Evolutionary conservation across 2,329 filamentous ascomycete genomes (phyloP).

Genomic region (Arachnopeziza araneosa): DNA sequence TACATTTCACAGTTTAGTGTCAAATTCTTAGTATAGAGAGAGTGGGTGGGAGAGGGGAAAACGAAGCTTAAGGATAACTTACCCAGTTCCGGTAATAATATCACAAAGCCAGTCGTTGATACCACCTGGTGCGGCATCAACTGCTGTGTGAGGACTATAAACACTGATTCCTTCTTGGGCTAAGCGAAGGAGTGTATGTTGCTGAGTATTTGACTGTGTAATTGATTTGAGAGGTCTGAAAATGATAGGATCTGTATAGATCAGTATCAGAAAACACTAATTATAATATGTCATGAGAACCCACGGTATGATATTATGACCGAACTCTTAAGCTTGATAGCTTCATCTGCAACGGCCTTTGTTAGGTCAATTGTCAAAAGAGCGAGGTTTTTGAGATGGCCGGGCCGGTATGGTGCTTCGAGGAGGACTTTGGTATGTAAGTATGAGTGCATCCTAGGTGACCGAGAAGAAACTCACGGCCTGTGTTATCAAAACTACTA

Average conservation of each 20-base stretch:
- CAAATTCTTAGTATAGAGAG: background rate
- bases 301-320: conserved; percentile 86
- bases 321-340: conserved; percentile 68
- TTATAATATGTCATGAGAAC: conserved; percentile 17
- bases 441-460: background rate
- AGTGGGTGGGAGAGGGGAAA: background rate
- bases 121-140: conserved; percentile 79
- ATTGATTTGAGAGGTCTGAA: conserved; percentile 89
- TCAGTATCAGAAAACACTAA: background rate
- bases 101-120: conserved; percentile 94
- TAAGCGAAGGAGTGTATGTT: conserved; percentile 75
- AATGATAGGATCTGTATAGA: conserved; percentile 77
- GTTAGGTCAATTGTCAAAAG: conserved; percentile 90
- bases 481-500: conserved; percentile 94
- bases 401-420: conserved; percentile 59
- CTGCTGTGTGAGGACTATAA: conserved; percentile 91
- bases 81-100: conserved; percentile 57
- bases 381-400: conserved; percentile 57
- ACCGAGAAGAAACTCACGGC: conserved; percentile 42
- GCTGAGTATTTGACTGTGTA: conserved; percentile 78
- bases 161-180: conserved; percentile 86
- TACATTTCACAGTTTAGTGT: background rate
- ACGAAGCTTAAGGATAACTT: background rate
- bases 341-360: conserved; percentile 81
- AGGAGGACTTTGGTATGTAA: conserved; percentile 50